These are phyloP conservation scores for Elongisporangium undulatum DNA, from an alignment of 352 stramenopile genomes.

Conservation along the genomic window DNA sequence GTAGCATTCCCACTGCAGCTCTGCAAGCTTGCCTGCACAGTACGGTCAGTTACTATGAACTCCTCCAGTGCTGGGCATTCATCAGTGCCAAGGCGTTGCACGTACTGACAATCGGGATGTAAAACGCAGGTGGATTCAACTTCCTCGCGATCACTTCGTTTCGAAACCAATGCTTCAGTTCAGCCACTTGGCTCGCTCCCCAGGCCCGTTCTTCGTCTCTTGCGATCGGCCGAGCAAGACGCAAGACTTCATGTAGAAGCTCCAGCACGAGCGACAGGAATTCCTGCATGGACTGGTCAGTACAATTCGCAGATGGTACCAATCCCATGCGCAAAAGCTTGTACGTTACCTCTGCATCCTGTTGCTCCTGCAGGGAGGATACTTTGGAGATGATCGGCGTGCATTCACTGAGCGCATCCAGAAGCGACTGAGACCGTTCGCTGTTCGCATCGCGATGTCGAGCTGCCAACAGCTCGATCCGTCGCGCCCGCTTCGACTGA, in stretches of 20 bases:
- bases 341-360: constrained; percentile 57
- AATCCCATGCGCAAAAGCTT: background rate
- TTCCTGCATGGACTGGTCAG: constrained; percentile 23
- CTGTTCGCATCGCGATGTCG: constrained; percentile 6
- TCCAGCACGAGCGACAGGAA: constrained; percentile 72
- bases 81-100: constrained; percentile 1
- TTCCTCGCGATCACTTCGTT: background rate
- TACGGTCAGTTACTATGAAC: constrained; percentile 1
- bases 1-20: constrained; percentile 57
- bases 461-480: background rate
- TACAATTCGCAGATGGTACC: background rate
- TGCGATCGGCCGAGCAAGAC: constrained; percentile 9
- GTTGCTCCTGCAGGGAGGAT: constrained; percentile 52
- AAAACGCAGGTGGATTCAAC: constrained; percentile 27
- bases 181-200: background rate
- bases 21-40: constrained; percentile 38
- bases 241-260: constrained; percentile 55
- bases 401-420: constrained; percentile 35
- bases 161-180: background rate
- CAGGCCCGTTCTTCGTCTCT: constrained; percentile 11
- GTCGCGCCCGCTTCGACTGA: background rate
- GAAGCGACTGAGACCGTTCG: constrained; percentile 19
- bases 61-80: background rate
- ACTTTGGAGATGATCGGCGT: constrained; percentile 38
- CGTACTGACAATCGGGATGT: constrained; percentile 59